phyloP scores from a whole-genome alignment of 495 filamentous ascomycete species.

The Parmelia sp. region DNA sequence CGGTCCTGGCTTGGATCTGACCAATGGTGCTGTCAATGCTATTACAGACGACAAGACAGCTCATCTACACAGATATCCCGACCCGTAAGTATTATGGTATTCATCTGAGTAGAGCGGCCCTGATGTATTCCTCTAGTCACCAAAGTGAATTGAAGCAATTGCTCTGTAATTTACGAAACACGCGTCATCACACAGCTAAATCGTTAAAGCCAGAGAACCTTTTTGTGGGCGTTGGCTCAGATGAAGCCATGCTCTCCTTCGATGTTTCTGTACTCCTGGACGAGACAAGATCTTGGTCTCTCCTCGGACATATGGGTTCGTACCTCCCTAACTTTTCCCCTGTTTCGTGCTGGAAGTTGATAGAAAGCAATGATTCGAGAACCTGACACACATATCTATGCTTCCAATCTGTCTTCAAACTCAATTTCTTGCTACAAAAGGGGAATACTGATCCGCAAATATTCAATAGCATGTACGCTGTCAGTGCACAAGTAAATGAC shows the following conservation, averaged over 20 bases:
- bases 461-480: constrained; percentile 68
- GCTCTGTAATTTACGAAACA: constrained; percentile 83
- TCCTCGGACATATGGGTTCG: constrained; percentile 80
- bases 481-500: constrained; percentile 91
- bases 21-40: constrained; percentile 33
- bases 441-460: not conserved
- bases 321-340: not conserved
- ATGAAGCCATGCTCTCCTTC: constrained; percentile 86
- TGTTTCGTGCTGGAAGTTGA: not conserved
- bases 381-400: not conserved
- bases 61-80: constrained; percentile 79
- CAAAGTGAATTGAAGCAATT: constrained; percentile 77
- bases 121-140: constrained; percentile 48
- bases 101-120: not conserved
- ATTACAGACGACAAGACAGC: constrained; percentile 24
- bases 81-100: constrained; percentile 56
- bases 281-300: constrained; percentile 86
- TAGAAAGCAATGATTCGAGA: not conserved
- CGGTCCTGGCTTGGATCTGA: constrained; percentile 62
- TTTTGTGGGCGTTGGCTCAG: constrained; percentile 90
- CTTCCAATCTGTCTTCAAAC: not conserved
- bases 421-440: not conserved
- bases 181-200: constrained; percentile 68
- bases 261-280: constrained; percentile 85
- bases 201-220: constrained; percentile 74